phyloP scores from a whole-genome alignment of 2,329 filamentous ascomycete species.

The Hypomyces rosellus region DNA sequence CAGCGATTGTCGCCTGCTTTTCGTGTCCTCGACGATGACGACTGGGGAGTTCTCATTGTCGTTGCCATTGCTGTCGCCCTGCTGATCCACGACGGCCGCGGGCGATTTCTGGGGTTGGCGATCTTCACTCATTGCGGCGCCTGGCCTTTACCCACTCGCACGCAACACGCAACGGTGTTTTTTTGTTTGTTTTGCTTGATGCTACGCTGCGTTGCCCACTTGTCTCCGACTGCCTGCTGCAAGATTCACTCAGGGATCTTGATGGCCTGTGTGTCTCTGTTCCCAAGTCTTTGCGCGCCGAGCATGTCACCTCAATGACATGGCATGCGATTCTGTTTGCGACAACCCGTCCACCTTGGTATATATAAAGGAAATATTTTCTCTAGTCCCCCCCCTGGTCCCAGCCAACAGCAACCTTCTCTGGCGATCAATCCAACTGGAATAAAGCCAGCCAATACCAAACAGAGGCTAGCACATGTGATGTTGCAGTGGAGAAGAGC shows the following conservation, averaged over 20 bases:
- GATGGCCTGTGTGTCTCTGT: too few relatives aligned
- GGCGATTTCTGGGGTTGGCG: slow-evolving; percentile 1
- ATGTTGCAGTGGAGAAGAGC: slow-evolving; percentile 7
- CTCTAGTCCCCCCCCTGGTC: neutral
- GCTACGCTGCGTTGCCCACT: too few relatives aligned
- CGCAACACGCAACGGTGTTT: neutral
- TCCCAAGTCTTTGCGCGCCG: too few relatives aligned
- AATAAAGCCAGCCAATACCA: slow-evolving; percentile 3
- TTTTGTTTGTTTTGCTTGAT: neutral
- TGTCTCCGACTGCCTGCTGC: too few relatives aligned
- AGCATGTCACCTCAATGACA: too few relatives aligned
- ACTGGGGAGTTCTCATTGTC: neutral
- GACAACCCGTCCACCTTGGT: too few relatives aligned
- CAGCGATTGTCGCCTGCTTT: slow-evolving; percentile 14
- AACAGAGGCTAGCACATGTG: slow-evolving; percentile 5
- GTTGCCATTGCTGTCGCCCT: neutral
- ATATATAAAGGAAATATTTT: neutral
- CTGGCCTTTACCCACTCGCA: neutral
- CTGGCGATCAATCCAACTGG: neutral
- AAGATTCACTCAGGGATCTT: too few relatives aligned
- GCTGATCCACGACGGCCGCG: neutral
- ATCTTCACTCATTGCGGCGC: neutral
- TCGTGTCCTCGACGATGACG: neutral
- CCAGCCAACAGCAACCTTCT: neutral
- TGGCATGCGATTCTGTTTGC: too few relatives aligned